Conservation (phyloP, 768 basidiomycete genomes). For the Infundibulicybe gibba region DNA sequence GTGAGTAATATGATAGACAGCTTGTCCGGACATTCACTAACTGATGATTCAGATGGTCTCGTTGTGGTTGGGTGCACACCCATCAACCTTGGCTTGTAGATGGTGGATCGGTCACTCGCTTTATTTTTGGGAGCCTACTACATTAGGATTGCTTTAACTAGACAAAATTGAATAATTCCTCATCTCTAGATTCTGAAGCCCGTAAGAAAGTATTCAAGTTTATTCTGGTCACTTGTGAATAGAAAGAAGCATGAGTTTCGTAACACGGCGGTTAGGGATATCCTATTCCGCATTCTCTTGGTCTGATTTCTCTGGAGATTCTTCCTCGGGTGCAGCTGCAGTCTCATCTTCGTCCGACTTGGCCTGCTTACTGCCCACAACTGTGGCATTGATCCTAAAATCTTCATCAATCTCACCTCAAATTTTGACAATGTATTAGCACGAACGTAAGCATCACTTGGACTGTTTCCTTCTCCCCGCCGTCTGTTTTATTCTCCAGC, state of each 20-base stretch:
- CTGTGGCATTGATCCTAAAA: conserved; percentile 71
- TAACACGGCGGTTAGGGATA: too few relatives aligned
- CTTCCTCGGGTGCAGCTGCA: conserved; percentile 23
- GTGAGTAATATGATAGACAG: neutral
- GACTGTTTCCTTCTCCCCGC: conserved; percentile 57
- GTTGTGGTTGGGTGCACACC: conserved; percentile 4
- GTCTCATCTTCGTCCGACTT: conserved; percentile 32
- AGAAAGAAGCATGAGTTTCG: too few relatives aligned
- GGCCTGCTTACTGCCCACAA: conserved; percentile 63
- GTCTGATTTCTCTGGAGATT: conserved; percentile 14
- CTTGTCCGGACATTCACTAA: neutral
- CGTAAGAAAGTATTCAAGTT: too few relatives aligned
- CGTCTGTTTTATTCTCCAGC: conserved; percentile 46
- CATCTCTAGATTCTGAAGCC: too few relatives aligned
- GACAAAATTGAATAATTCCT: too few relatives aligned
- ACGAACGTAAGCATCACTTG: conserved; percentile 74
- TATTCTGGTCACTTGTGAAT: too few relatives aligned
- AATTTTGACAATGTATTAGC: neutral
- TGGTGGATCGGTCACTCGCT: too few relatives aligned
- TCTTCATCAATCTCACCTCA: conserved; percentile 1
- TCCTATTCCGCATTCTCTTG: neutral
- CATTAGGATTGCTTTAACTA: too few relatives aligned
- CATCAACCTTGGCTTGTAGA: neutral
- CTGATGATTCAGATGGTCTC: neutral
- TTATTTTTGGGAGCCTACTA: too few relatives aligned